Percentiles rank a stretch among this genome's conserved stretches.
Evolutionary conservation across 495 filamentous ascomycete genomes (phyloP).

Genomic region (Lichina pygmaea): DNA sequence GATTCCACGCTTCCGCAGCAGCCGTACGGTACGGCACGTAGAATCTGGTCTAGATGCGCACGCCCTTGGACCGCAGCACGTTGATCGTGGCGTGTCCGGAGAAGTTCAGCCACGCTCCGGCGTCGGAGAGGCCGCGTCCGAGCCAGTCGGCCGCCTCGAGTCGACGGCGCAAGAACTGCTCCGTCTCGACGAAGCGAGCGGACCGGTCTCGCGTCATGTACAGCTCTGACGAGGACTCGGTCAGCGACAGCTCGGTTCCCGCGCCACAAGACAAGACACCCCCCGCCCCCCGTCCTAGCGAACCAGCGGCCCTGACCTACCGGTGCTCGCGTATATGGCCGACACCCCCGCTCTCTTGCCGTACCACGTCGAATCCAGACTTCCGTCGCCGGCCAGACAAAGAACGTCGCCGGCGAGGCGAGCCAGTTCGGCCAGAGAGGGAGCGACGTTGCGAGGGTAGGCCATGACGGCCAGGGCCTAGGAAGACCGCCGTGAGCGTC

Average conservation of each 20-base stretch:
- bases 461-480: conserved; percentile 81
- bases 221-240: conserved; percentile 23
- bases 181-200: conserved; percentile 39
- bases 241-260: background rate
- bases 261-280: background rate
- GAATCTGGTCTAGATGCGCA: conserved; percentile 19
- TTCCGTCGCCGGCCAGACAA: conserved; percentile 53
- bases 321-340: conserved; percentile 51
- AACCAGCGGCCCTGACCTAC: background rate
- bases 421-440: conserved; percentile 56
- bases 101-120: conserved; percentile 54
- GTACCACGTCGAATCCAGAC: conserved; percentile 74
- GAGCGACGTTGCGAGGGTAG: conserved; percentile 41
- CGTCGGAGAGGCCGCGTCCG: conserved; percentile 26
- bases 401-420: conserved; percentile 68
- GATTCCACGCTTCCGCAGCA: background rate
- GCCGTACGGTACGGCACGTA: background rate
- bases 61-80: conserved; percentile 34
- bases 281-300: no score
- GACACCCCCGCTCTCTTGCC: conserved; percentile 57
- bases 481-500: background rate
- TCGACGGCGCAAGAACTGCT: conserved; percentile 48
- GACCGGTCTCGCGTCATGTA: conserved; percentile 78
- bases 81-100: conserved; percentile 36
- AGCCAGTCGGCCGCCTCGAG: conserved; percentile 38